These are phyloP conservation scores for Parmelia sp. DNA, from an alignment of 495 filamentous ascomycete species.

Conservation along the genomic window DNA sequence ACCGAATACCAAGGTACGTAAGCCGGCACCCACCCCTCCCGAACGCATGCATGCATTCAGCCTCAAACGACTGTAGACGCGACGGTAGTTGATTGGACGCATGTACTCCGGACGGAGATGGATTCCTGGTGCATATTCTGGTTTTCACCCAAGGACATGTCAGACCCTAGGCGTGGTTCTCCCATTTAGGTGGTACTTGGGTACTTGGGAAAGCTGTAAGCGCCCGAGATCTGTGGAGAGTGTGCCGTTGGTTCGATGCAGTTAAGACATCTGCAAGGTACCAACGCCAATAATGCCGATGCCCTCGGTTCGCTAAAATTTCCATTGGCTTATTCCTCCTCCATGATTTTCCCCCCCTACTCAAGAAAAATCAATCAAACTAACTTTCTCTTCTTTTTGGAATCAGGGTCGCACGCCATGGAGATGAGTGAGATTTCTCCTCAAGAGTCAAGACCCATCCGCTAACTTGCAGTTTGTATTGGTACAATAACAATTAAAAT, in stretches of 20 bases:
- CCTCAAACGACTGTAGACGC: neutral
- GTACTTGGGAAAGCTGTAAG: constrained; percentile 11
- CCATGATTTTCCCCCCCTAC: too few relatives aligned
- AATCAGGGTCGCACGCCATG: neutral
- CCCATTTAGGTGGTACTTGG: too few relatives aligned
- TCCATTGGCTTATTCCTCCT: constrained; percentile 4
- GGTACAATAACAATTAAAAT: neutral
- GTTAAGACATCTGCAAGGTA: constrained; percentile 3
- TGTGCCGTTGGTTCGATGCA: constrained; percentile 1
- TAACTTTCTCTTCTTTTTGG: neutral
- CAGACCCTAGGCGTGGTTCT: too few relatives aligned
- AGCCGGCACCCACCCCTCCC: neutral
- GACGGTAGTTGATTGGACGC: neutral
- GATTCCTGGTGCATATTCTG: neutral
- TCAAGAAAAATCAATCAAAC: too few relatives aligned
- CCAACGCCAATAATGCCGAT: neutral
- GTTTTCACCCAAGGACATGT: constrained; percentile 4
- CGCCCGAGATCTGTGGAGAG: constrained; percentile 6
- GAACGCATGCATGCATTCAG: neutral
- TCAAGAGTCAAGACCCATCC: neutral
- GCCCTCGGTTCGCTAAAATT: neutral
- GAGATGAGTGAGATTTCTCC: neutral
- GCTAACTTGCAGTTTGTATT: neutral
- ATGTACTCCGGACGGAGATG: neutral
- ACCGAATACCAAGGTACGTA: neutral